Conservation (phyloP, 2,329 filamentous ascomycete genomes). For the Sporothrix pseudoabietina region DNA sequence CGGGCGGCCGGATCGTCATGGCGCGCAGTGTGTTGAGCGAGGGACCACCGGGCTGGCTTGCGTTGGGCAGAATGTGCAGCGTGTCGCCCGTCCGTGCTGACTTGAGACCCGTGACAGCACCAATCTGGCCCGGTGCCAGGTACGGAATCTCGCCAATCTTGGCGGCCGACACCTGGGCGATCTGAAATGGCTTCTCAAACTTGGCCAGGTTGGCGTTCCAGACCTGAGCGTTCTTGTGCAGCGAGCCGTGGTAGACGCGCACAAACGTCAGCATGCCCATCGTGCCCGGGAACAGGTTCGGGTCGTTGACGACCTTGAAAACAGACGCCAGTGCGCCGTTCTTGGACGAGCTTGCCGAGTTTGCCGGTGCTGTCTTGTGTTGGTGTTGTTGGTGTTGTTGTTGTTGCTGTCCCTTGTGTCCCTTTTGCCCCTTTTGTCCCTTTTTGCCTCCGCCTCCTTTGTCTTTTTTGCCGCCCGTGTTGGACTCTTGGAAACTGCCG, state of each 20-base stretch:
- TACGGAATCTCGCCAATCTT: conserved; percentile 82
- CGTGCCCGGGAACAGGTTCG: conserved; percentile 50
- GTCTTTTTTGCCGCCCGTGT: conserved; percentile 31
- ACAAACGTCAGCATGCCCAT: conserved; percentile 90
- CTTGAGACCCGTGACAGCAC: conserved; percentile 88
- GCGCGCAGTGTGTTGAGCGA: conserved; percentile 70
- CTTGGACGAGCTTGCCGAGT: not conserved
- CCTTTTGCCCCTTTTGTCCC: not conserved
- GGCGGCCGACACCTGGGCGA: conserved; percentile 87
- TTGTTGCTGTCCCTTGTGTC: too few relatives aligned
- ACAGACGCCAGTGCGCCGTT: conserved; percentile 62
- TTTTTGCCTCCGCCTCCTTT: not conserved
- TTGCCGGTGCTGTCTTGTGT: conserved; percentile 28
- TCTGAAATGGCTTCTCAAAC: conserved; percentile 76
- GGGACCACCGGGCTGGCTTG: conserved; percentile 49
- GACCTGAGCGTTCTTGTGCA: conserved; percentile 72
- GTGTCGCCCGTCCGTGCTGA: conserved; percentile 93
- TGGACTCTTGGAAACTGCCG: conserved; percentile 36
- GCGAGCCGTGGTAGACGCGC: conserved; percentile 81
- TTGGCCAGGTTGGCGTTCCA: conserved; percentile 85
- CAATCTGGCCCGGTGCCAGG: conserved; percentile 86
- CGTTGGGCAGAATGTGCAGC: conserved; percentile 68
- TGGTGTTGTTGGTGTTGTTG: not conserved
- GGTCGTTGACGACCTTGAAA: conserved; percentile 93
- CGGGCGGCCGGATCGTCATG: conserved; percentile 82